Evolutionary conservation across 2,329 filamentous ascomycete genomes (phyloP).

Genomic region (Penicillium sp.): DNA sequence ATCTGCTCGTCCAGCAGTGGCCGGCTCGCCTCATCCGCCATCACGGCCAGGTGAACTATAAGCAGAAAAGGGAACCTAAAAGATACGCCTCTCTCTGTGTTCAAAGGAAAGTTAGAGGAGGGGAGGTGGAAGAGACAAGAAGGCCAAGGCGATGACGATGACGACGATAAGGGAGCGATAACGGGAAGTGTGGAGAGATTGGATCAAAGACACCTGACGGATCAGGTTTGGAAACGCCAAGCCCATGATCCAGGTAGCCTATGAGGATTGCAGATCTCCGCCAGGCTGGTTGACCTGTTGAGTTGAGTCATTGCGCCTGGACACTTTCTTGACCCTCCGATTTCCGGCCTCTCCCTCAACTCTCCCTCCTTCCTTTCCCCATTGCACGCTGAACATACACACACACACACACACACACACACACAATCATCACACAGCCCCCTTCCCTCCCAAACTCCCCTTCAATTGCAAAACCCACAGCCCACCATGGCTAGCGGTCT

Average conservation of each 20-base stretch:
- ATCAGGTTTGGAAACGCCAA: conserved; percentile 9
- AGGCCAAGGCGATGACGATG: conserved; percentile 2
- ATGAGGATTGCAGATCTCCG: conserved; percentile 7
- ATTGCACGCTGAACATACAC: conserved; percentile 12
- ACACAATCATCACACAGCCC: background rate
- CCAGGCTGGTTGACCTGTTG: too few species aligned
- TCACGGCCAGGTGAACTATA: conserved; percentile 22
- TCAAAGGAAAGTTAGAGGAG: background rate
- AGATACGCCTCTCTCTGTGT: background rate
- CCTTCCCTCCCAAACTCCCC: conserved; percentile 1
- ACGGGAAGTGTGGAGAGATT: conserved; percentile 19
- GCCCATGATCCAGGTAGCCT: background rate
- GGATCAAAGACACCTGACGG: conserved; percentile 1
- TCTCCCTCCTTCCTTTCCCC: background rate
- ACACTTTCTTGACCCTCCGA: conserved; percentile 9
- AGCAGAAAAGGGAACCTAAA: background rate
- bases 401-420: background rate
- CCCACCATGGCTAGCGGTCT: conserved; percentile 31
- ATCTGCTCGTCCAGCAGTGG: conserved; percentile 32
- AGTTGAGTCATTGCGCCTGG: conserved; percentile 21
- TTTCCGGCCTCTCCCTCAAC: background rate
- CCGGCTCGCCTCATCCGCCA: conserved; percentile 37
- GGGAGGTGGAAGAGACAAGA: background rate
- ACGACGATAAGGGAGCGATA: conserved; percentile 25
- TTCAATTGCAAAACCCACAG: conserved; percentile 2